Base-by-base conservation (phyloP, 2,329 filamentous ascomycete genomes). In the Sporothrix brunneoviolacea region DNA sequence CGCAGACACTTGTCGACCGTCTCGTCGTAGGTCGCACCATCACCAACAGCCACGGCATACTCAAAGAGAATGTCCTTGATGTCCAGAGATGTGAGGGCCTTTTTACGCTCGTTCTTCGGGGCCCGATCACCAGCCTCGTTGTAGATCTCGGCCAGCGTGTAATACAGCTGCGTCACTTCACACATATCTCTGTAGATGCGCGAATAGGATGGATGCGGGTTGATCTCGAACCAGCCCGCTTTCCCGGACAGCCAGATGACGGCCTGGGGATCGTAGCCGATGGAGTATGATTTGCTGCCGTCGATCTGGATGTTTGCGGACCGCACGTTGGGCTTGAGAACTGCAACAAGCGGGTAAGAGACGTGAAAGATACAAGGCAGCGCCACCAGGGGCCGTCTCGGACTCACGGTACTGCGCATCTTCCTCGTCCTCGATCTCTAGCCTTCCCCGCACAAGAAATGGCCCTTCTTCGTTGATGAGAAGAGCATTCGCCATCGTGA, bases 201-300 rank as follows among this genome's bases (percentile, higher is more conserved):
- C 45, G 68, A 66, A 62, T 87, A 90, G 3, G 67, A 63, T 9
- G 69, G 60, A n/a, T 76, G 69, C 1, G 86, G 83, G 28, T 70
- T 70, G 37, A 89, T 74, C 60, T 83, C 77, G 61, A 80, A 88
- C 83, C 84, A 88, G 39, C 83, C 84, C 12, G 81, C 76, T 48
- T 70, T 64, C 33, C 82, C 82, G 27, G 74, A 70, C 1, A 83
- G 80, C 85, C 85, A 89, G 27, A 86, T 69, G n/a, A 77, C 70
- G 4, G 78, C 72, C 16, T 72, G 69, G 0, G 73, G 73, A 45
- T 77, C 74, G 13, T 69, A 67, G 41, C 76, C 77, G 28, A 84
- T 79, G 12, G 81, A 77, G 59, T 77, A 81, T 28, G 62, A 59
- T 3, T 57, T 55, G 21, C 70, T 72, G 30, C 72, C 67, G n/a